Conservation (phyloP, 1,139 yeast species). For the Pichia sp. region DNA sequence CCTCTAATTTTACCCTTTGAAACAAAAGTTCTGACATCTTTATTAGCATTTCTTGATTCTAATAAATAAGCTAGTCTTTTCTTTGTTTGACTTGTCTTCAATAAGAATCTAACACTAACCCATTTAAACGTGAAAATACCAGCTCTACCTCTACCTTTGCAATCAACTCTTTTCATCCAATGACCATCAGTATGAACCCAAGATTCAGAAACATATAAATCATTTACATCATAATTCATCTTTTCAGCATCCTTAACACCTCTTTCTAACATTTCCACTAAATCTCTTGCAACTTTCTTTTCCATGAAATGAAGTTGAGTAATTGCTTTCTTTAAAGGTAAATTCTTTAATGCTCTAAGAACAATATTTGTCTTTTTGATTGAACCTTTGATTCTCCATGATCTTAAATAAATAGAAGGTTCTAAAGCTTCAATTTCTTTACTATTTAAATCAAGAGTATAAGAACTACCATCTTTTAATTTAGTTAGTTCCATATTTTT, state of each 20-base stretch:
- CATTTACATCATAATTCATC: slow-evolving; percentile 53
- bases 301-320: slow-evolving; percentile 88
- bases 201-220: slow-evolving; percentile 67
- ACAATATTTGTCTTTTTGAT: slow-evolving; percentile 84
- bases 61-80: slow-evolving; percentile 57
- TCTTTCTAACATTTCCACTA: slow-evolving; percentile 65
- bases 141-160: slow-evolving; percentile 85
- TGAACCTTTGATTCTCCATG: slow-evolving; percentile 76
- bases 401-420: slow-evolving; percentile 73
- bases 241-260: slow-evolving; percentile 67
- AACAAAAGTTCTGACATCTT: slow-evolving; percentile 40
- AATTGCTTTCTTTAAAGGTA: slow-evolving; percentile 72
- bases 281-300: slow-evolving; percentile 73
- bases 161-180: slow-evolving; percentile 67
- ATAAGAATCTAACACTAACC: slow-evolving; percentile 73
- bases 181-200: slow-evolving; percentile 92
- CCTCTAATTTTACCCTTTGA: slow-evolving; percentile 40
- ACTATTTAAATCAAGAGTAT: slow-evolving; percentile 50
- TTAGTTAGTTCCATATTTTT: slow-evolving; percentile 53
- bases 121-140: slow-evolving; percentile 74
- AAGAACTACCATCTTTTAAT: slow-evolving; percentile 36
- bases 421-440: slow-evolving; percentile 74
- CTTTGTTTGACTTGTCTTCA: slow-evolving; percentile 59
- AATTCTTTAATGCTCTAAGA: slow-evolving; percentile 62
- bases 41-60: slow-evolving; percentile 30